These are phyloP conservation scores for Craspedostauros australis DNA, from an alignment of 108 stramenopile species.

Conservation along the genomic window DNA sequence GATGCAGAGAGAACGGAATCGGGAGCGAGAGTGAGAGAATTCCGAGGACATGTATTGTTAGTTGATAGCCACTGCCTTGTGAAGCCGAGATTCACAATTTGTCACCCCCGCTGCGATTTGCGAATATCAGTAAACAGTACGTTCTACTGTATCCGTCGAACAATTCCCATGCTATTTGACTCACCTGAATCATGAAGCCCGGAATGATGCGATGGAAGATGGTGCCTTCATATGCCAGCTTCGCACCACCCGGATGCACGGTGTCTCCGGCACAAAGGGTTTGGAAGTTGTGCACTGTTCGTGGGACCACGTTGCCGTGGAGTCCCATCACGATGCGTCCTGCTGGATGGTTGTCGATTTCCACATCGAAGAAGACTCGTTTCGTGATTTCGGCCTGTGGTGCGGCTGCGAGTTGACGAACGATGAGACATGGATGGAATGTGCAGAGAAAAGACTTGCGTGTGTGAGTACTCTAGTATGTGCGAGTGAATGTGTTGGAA, in stretches of 20 bases:
- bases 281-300: conserved; percentile 86
- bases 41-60: no score
- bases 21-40: no score
- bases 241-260: conserved; percentile 49
- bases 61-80: no score
- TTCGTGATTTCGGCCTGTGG: conserved; percentile 55
- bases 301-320: conserved; percentile 84
- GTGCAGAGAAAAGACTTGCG: neutral
- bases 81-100: neutral
- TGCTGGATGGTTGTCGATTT: conserved; percentile 56
- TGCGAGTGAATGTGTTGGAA: neutral
- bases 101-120: neutral
- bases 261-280: conserved; percentile 60
- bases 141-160: neutral
- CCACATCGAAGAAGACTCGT: conserved; percentile 78
- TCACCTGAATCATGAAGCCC: conserved; percentile 86
- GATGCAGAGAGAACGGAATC: neutral
- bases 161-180: conserved; percentile 17
- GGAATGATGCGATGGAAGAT: conserved; percentile 94
- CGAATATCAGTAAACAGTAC: neutral
- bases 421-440: neutral
- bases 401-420: neutral
- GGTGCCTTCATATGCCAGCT: conserved; percentile 68
- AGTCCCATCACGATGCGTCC: conserved; percentile 90
- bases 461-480: neutral